Evolutionary conservation across 305 asterid species (phyloP).

Genomic region (Fraxinus albicans): DNA sequence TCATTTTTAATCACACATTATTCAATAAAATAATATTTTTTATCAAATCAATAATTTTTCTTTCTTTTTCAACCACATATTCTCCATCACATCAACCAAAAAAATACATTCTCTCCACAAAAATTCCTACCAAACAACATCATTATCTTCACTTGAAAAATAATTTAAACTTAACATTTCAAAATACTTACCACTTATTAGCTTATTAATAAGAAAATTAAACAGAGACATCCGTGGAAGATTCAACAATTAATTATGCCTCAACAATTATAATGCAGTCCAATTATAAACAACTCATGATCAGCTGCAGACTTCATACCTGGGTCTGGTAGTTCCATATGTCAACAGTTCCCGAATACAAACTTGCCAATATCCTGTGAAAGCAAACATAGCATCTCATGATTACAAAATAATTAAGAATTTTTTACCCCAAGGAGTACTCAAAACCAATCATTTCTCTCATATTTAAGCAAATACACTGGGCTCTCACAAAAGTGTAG

Average conservation of each 20-base stretch:
- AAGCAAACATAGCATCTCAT: slow-evolving; percentile 17
- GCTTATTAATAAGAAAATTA: background rate
- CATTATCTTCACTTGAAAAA: slow-evolving; percentile 9
- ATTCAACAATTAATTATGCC: background rate
- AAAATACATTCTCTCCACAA: too few species aligned
- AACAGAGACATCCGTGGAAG: background rate
- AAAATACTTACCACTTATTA: background rate
- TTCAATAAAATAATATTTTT: too few species aligned
- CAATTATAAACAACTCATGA: background rate
- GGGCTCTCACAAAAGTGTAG: background rate
- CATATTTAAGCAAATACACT: slow-evolving; percentile 17
- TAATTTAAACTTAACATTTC: background rate
- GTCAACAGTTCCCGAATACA: slow-evolving; percentile 66
- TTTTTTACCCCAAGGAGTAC: background rate
- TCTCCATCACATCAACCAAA: too few species aligned
- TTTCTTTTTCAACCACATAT: too few species aligned
- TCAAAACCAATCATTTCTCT: slow-evolving; percentile 1
- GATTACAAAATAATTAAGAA: slow-evolving; percentile 13
- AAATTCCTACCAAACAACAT: too few species aligned
- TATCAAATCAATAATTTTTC: too few species aligned
- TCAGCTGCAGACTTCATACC: slow-evolving; percentile 35
- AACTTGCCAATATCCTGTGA: slow-evolving; percentile 69
- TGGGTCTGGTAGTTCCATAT: slow-evolving; percentile 75
- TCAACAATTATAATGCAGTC: slow-evolving; percentile 1
- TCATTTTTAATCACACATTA: too few species aligned